Evolutionary conservation across 169 alveolate species (phyloP), one percentile per base, ranked within the genome.

Genomic region (Plasmodium reichenowi): DNA sequence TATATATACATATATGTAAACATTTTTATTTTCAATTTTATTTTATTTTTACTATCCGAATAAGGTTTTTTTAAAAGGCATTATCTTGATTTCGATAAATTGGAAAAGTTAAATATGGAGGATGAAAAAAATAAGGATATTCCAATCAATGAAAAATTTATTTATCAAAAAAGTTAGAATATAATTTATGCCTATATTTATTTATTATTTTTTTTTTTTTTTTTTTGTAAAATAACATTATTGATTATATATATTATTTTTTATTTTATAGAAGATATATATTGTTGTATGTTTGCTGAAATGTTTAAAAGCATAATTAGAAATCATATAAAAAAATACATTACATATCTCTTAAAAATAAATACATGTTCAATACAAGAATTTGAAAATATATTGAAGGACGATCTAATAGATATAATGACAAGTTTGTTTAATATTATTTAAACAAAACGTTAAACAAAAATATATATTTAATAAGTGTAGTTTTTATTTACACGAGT

Each of bases 1-100:
- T 45, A 54, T 83, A 13, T 22, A 12, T 48, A 59, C 9, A 58
- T 4, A 13, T 60, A 7, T 72, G 43, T 74, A 52, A 10, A 38
- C 47, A 38, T 64, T 62, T 72, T 17, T 29, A 3, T 47, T n/a
- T 20, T n/a, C 45, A 50, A 86, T 24, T 86, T 54, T 48, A 32
- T 38, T 38, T 38, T 38, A 8, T 38, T 38, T 5, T 38, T 38
- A 38, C 47, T 38, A 38, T 38, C 10, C 47, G 47, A 5, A 0
- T 38, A 86, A 86, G 92, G 92, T 8, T 70, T 71, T 52, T 72
- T 86, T 86, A 86, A 86, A 86, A 86, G 92, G 38, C 73, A 63
- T 12, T 72, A 86, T 73, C 43, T 62, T 50, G 59, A 60, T 66
- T 86, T 86, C 43, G 92, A 86, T 22, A 71, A 86, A 62, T 63